Percentiles rank a stretch among this genome's conserved stretches.
These are phyloP conservation scores for Phylloporus scabripes DNA, from an alignment of 768 basidiomycete genomes.

Conservation along the genomic window DNA sequence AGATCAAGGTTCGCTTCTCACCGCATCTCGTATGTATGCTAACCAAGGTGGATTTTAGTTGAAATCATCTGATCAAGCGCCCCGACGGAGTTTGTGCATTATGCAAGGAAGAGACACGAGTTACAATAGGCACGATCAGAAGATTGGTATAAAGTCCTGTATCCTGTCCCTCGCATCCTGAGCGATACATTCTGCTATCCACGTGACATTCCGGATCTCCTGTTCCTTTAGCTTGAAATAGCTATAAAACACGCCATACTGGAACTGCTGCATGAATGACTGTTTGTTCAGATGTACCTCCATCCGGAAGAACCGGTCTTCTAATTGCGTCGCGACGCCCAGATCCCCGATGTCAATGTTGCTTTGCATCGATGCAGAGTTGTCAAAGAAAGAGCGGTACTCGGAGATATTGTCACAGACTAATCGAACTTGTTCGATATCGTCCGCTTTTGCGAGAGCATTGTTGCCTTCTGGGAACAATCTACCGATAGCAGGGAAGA, in stretches of 20 bases:
- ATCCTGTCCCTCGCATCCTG: constrained; percentile 95
- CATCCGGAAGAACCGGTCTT: constrained; percentile 90
- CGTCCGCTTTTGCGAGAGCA: constrained; percentile 87
- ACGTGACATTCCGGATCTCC: constrained; percentile 82
- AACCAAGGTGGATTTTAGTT: background rate
- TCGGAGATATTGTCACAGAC: constrained; percentile 86
- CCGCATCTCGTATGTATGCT: background rate
- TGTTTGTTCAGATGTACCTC: constrained; percentile 95
- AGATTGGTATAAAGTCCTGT: constrained; percentile 90
- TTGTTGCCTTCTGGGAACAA: constrained; percentile 97
- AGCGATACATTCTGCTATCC: constrained; percentile 98
- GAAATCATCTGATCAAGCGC: background rate
- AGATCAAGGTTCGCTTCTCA: background rate
- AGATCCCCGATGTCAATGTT: constrained; percentile 38
- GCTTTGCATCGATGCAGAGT: constrained; percentile 34
- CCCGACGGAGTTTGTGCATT: background rate
- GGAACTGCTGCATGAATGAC: constrained; percentile 95
- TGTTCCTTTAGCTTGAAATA: constrained; percentile 92
- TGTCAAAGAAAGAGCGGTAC: constrained; percentile 86
- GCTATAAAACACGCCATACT: constrained; percentile 87
- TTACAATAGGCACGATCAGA: constrained; percentile 39
- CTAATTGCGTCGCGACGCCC: constrained; percentile 62
- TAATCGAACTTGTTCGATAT: constrained; percentile 85
- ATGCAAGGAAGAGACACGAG: constrained; percentile 6
- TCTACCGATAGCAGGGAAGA: constrained; percentile 91